These are phyloP conservation scores for Ophiostoma himal-ulmi DNA, from an alignment of 2,329 filamentous ascomycete genomes.

Conservation along the genomic window DNA sequence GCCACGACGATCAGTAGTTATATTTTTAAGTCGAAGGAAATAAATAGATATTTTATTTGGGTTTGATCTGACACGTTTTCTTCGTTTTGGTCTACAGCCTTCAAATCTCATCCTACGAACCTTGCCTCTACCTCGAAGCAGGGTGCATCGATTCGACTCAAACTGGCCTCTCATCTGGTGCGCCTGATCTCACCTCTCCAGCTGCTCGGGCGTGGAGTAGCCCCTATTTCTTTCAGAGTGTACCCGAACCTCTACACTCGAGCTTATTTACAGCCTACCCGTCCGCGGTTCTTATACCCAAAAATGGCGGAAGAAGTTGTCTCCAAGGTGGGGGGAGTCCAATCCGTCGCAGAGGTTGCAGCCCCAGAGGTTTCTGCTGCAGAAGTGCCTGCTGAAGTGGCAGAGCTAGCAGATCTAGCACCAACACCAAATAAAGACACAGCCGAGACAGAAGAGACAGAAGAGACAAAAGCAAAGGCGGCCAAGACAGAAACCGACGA, in stretches of 20 bases:
- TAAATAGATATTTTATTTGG: too few species aligned
- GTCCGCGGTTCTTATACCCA: neutral
- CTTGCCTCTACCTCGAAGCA: neutral
- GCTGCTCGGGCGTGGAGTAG: neutral
- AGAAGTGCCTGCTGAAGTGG: neutral
- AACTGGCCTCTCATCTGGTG: conserved; percentile 19
- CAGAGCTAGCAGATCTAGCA: neutral
- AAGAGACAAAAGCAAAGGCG: conserved; percentile 16
- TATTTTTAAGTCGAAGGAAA: neutral
- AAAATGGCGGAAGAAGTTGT: neutral
- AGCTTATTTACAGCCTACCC: neutral
- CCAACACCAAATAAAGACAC: neutral
- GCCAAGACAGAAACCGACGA: conserved; percentile 15
- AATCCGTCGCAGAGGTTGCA: neutral
- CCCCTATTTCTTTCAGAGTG: neutral
- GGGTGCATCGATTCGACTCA: neutral
- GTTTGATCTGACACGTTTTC: neutral
- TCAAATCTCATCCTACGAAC: neutral
- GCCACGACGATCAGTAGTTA: neutral
- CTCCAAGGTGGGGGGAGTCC: neutral
- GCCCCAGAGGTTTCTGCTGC: neutral
- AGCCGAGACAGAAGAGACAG: neutral
- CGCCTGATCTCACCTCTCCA: conserved; percentile 10
- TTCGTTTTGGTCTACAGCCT: neutral
- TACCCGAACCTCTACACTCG: neutral